Base-by-base conservation (phyloP, 176 grass and related monocot genomes). In the Lolium multiflorum region DNA sequence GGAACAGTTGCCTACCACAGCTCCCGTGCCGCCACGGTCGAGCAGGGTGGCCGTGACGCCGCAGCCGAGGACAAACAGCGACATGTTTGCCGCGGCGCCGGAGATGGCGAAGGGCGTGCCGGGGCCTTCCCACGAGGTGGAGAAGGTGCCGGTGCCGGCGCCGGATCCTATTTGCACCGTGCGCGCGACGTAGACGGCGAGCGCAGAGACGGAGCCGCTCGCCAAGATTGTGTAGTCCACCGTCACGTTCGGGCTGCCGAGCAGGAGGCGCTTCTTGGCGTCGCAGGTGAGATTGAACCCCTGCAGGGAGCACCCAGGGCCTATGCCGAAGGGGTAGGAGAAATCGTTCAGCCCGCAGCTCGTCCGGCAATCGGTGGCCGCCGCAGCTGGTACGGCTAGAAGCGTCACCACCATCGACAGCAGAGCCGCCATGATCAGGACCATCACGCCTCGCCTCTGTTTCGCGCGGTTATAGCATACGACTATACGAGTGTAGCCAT, bases 201-300 rank as follows among this genome's bases (percentile, higher is more conserved):
- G 18, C n/a, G 61, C 49, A 14, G 49, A 46, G 35, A 77, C 16
- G 28, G 74, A 55, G 63, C 22, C n/a, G 50, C 31, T 35, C 31
- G 31, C 1, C 31, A 35, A 35, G 31, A 57, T 70, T 0, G 2
- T 61, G 76, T 11, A 60, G 22, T 60, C 52, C 24, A 71, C 83
- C 51, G 37, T 71, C 6, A 47, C 38, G 64, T 59, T 80, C 37
- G 84, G 84, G 75, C 17, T 79, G 76, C 84, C 84, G 22, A 86
- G 84, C 76, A 44, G 51, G 63, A 79, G 75, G 0, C 6, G 14
- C 3, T 21, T 10, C 74, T 13, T 77, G 41, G 60, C 8, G 60
- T 81, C 43, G 60, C 78, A 81, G 78, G 60, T 81, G 78, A 81
- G 24, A 9, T 81, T 81, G 78, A 81, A 81, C 7, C 43, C 60